Evolutionary conservation across 2,329 filamentous ascomycete species (phyloP).

Genomic region (Ophiostoma ips): DNA sequence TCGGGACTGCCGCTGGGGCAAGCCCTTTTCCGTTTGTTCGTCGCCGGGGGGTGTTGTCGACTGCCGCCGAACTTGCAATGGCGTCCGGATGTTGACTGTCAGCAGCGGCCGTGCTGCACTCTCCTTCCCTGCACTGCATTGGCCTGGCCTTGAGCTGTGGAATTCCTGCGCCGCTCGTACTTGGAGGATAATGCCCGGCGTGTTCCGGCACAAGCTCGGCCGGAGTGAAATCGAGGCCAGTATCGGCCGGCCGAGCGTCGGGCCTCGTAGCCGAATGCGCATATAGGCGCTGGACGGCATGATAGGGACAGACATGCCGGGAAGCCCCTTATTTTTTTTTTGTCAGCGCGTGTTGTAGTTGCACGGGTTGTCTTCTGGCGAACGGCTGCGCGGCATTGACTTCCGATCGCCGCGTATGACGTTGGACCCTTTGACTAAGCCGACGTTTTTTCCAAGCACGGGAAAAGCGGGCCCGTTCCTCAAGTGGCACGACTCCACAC

Average conservation of each 20-base stretch:
- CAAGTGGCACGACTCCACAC: background rate
- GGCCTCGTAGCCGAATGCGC: background rate
- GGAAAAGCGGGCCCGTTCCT: background rate
- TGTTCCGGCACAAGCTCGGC: background rate
- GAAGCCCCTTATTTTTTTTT: background rate
- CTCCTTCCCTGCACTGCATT: no score
- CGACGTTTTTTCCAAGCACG: background rate
- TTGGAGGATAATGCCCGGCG: background rate
- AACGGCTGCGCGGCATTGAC: background rate
- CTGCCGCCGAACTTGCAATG: background rate
- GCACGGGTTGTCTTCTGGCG: background rate
- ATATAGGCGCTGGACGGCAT: background rate
- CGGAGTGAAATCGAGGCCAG: background rate
- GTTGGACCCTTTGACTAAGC: background rate
- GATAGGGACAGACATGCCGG: background rate
- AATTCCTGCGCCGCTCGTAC: background rate
- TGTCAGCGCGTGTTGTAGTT: background rate
- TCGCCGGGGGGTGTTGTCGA: slow-evolving; percentile 1
- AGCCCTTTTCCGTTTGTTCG: background rate
- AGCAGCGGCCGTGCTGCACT: background rate
- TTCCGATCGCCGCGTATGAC: background rate
- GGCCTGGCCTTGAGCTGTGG: background rate
- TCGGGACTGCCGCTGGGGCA: background rate
- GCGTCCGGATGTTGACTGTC: background rate
- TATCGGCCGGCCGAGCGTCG: background rate